Conservation (phyloP, 805 yeast genomes). For the Candida cerambycidarum region DNA sequence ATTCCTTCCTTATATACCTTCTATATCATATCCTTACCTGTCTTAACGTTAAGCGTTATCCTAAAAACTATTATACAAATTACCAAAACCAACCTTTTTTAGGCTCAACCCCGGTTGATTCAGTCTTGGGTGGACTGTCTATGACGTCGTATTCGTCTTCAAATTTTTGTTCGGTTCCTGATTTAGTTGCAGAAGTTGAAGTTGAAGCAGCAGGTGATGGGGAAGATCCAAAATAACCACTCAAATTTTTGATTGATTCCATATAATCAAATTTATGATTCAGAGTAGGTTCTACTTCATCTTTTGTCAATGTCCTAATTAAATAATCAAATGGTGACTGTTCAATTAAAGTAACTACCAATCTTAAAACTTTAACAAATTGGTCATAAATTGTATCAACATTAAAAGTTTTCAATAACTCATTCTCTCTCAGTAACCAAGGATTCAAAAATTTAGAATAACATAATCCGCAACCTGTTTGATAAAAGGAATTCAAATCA, state of each 20-base stretch:
- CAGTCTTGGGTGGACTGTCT: constrained; percentile 22
- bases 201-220: background rate
- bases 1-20: background rate
- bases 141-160: constrained; percentile 48
- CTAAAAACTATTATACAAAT: background rate
- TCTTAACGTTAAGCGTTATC: background rate
- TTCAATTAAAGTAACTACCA: constrained; percentile 1
- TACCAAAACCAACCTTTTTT: constrained; percentile 26
- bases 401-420: constrained; percentile 8
- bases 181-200: background rate
- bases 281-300: background rate
- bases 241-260: constrained; percentile 3
- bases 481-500: constrained; percentile 29
- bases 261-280: background rate
- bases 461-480: constrained; percentile 33
- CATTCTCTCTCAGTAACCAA: constrained; percentile 24
- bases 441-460: constrained; percentile 29
- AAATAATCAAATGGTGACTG: constrained; percentile 1
- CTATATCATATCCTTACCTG: background rate
- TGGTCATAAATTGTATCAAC: constrained; percentile 6
- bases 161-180: background rate
- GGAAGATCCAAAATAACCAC: background rate
- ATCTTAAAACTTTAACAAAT: background rate
- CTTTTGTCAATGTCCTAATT: background rate
- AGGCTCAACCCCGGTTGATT: constrained; percentile 7